phyloP scores from a whole-genome alignment of 129 eudicot genomes.

The Chrysanthemum seticuspe region DNA sequence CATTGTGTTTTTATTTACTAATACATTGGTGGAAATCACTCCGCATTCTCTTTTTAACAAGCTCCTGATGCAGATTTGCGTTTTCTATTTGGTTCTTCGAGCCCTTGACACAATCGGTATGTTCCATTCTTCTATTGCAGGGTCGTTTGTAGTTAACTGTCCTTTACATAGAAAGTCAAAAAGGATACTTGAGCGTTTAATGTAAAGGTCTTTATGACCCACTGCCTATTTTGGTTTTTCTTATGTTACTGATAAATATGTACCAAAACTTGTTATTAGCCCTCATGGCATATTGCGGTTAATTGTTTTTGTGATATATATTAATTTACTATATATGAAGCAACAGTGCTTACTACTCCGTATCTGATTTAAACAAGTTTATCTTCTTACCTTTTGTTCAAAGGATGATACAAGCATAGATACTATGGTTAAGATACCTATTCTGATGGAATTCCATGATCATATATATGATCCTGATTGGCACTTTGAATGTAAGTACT shows the following conservation, averaged over 20 bases:
- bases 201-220: too few species aligned
- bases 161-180: too few species aligned
- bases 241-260: too few species aligned
- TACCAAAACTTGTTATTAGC: too few species aligned
- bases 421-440: conserved; percentile 73
- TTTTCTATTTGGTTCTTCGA: conserved; percentile 93
- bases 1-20: not conserved
- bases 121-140: conserved; percentile 14
- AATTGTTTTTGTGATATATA: conserved; percentile 36
- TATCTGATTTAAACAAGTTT: not conserved
- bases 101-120: conserved; percentile 98
- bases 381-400: conserved; percentile 29
- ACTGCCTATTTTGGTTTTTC: not conserved
- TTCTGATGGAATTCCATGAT: conserved; percentile 66
- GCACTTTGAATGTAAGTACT: conserved; percentile 76
- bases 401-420: conserved; percentile 90
- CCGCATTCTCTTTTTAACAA: not conserved
- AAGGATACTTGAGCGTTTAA: too few species aligned
- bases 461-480: conserved; percentile 77
- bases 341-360: not conserved
- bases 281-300: not conserved
- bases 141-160: not conserved
- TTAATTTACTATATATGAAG: conserved; percentile 52
- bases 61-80: conserved; percentile 66
- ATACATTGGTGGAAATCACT: not conserved